Evolutionary conservation across 192 early-diverging fungal genomes (phyloP).

Genomic region (Umbelopsis vinacea): DNA sequence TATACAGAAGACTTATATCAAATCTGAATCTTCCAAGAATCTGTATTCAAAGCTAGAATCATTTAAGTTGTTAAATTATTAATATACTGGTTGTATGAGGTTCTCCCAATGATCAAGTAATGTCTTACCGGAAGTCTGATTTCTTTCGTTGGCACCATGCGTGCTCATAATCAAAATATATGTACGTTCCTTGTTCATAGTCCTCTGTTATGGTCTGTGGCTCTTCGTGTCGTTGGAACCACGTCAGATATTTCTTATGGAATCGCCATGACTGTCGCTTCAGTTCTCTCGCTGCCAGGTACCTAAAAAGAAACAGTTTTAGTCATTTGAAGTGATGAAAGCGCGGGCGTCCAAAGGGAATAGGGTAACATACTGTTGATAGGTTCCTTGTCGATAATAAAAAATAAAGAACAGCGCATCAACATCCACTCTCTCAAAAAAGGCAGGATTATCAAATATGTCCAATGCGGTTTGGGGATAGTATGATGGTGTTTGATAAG

Average conservation of each 20-base stretch:
- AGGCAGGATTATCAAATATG: slow-evolving; percentile 75
- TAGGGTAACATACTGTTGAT: slow-evolving; percentile 79
- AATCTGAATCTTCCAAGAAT: slow-evolving; percentile 82
- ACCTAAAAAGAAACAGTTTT: slow-evolving; percentile 45
- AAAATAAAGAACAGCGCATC: slow-evolving; percentile 96
- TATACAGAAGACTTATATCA: slow-evolving; percentile 36
- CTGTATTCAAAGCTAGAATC: slow-evolving; percentile 81
- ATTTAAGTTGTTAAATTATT: background rate
- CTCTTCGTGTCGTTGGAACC: slow-evolving; percentile 97
- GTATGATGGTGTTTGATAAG: slow-evolving; percentile 81
- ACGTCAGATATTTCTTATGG: slow-evolving; percentile 95
- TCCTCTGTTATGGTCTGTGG: slow-evolving; percentile 91
- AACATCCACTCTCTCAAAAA: slow-evolving; percentile 86
- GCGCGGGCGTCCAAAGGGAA: background rate
- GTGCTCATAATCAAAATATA: slow-evolving; percentile 96
- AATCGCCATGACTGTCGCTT: slow-evolving; percentile 95
- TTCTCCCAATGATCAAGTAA: background rate
- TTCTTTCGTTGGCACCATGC: slow-evolving; percentile 95
- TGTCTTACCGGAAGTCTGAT: slow-evolving; percentile 78
- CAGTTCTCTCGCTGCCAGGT: slow-evolving; percentile 87
- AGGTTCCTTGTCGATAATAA: slow-evolving; percentile 93
- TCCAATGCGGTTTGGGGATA: slow-evolving; percentile 83
- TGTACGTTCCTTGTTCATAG: slow-evolving; percentile 94
- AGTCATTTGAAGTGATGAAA: background rate
- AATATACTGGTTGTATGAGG: background rate